Evolutionary conservation across 345 rosid species (phyloP), one percentile per base, ranked within the genome.

Genomic region (Euphorbia peplus): DNA sequence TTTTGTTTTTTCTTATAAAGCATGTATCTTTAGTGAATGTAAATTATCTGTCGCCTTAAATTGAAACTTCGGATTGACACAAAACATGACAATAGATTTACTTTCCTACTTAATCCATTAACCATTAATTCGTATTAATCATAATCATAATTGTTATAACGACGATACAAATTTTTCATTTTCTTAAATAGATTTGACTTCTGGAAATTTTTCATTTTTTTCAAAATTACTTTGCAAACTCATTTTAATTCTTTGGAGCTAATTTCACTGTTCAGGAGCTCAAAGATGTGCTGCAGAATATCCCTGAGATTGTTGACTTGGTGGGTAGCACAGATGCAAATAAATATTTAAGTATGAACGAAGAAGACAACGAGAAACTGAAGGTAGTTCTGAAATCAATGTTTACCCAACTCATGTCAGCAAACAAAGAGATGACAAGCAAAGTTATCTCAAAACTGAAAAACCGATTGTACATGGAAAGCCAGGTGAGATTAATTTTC

Each of bases 331-430:
- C 70, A 73, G 91, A 83, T 58, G 84, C 84, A 52, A 80, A 79
- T 72, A 79, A 79, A 80, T 73, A 83, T 44, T 72, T 84, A 51
- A 62, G 77, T 66, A 67, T 88, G 68, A 78, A 74, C 24, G 81
- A 84, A 60, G 81, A 83, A 57, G 90, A 85, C 62, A 84, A 73
- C 9, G 80, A 80, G 30, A 84, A 80, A 78, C 75, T 84, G 56
- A 95, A 88, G 80, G 75, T 82, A 68, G 77, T 83, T 71, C 60
- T 95, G 77, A 83, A 76, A 51, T 87, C 85, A 21, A 79, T 87
- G 75, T 95, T 95, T 72, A 95, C 99, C 47, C 73, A 83, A n/a
- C 88, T 92, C 39, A 90, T 88, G 89, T 88, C 88, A 59, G 92
- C 97, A 37, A 82, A 78, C 81, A 83, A 83, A 51, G 96, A 95